Evolutionary conservation across 2,329 filamentous ascomycete genomes (phyloP).

Genomic region (Podosphaera fusca): DNA sequence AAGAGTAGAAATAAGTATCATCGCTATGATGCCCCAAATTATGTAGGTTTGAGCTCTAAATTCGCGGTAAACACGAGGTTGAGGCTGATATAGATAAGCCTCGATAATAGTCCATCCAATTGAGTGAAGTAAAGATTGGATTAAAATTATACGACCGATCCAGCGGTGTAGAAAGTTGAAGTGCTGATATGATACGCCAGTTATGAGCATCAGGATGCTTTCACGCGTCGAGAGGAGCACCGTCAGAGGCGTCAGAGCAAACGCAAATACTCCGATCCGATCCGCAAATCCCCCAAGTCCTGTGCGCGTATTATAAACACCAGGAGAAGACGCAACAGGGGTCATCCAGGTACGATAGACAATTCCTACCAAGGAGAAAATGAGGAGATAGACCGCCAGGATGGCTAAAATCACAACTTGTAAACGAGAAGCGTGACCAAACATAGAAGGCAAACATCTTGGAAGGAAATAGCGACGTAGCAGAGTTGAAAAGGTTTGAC

Average conservation of each 20-base stretch:
- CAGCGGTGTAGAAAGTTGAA: conserved; percentile 63
- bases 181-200: conserved; percentile 50
- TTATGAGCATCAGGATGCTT: conserved; percentile 44
- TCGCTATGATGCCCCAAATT: conserved; percentile 49
- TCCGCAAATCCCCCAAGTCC: conserved; percentile 45
- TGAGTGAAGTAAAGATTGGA: conserved; percentile 45
- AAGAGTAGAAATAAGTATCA: conserved; percentile 37
- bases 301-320: conserved; percentile 37
- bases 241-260: conserved; percentile 49
- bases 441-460: conserved; percentile 31
- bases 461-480: conserved; percentile 29
- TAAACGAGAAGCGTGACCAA: conserved; percentile 43
- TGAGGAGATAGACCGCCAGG: conserved; percentile 35
- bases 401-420: conserved; percentile 38
- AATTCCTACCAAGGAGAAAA: conserved; percentile 46
- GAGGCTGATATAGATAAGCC: conserved; percentile 43
- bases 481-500: neutral
- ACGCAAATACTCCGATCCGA: conserved; percentile 46
- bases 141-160: conserved; percentile 49
- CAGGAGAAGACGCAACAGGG: conserved; percentile 18
- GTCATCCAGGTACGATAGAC: conserved; percentile 46
- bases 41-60: conserved; percentile 46
- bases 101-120: conserved; percentile 49
- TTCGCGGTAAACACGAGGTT: conserved; percentile 31
- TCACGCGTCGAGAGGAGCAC: conserved; percentile 45